phyloP scores from a whole-genome alignment of 306 rosid genomes.

The Trichosanthes truncata region DNA sequence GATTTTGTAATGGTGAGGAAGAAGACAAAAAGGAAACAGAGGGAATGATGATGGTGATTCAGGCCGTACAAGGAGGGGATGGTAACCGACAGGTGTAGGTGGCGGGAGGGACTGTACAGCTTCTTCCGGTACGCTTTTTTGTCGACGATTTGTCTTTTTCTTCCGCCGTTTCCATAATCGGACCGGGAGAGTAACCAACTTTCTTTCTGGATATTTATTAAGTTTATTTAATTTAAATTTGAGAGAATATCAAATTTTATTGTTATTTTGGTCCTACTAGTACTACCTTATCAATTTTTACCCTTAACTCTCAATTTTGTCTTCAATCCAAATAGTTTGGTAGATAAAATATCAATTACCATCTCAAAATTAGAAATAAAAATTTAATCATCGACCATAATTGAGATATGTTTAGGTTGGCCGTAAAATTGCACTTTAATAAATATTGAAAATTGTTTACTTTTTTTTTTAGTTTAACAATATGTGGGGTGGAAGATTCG shows the following conservation, averaged over 20 bases:
- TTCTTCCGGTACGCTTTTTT: conserved; percentile 6
- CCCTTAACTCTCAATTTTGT: no score
- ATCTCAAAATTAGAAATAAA: no score
- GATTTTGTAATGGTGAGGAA: neutral
- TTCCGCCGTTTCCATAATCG: conserved; percentile 14
- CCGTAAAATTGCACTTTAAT: no score
- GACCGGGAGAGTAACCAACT: neutral
- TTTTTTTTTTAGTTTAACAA: no score
- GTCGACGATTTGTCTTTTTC: conserved; percentile 14
- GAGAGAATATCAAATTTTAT: neutral
- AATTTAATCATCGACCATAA: no score
- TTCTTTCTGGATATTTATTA: neutral
- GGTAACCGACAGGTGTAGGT: conserved; percentile 13
- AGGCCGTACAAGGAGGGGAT: conserved; percentile 22
- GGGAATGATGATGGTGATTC: conserved; percentile 11
- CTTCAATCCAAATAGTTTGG: no score
- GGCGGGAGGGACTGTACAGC: conserved; percentile 11
- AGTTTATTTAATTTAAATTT: neutral
- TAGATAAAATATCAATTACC: no score
- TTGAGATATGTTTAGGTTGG: no score
- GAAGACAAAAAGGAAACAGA: conserved; percentile 11
- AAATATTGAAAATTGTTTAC: no score
- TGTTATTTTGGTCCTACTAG: neutral
- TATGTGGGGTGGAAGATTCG: no score
- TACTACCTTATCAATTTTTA: no score